Percentiles rank a stretch among this genome's conserved stretches.
Conservation (phyloP, 106 monocot species). For the Hemerocallis citrina region DNA sequence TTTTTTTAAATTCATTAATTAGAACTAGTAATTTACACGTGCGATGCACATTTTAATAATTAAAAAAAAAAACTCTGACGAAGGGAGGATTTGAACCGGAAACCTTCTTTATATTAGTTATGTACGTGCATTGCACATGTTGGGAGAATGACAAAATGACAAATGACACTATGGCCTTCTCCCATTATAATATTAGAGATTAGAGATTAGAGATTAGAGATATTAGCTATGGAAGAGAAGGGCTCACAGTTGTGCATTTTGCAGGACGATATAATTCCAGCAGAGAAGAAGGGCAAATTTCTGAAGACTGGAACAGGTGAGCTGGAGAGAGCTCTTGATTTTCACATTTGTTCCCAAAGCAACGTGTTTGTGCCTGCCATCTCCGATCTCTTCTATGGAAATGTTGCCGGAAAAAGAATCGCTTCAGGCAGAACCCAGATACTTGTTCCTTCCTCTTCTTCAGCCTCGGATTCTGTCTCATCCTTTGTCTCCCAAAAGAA, state of each 20-base stretch:
- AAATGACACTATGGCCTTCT: too few species aligned
- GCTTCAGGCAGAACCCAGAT: constrained; percentile 46
- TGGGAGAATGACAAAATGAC: too few species aligned
- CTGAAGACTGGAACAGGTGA: constrained; percentile 23
- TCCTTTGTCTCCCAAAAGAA: constrained; percentile 40
- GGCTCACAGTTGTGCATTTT: constrained; percentile 2
- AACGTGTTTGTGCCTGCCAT: constrained; percentile 67
- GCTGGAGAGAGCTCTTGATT: constrained; percentile 48
- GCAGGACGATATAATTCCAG: constrained; percentile 73
- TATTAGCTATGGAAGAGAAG: not conserved
- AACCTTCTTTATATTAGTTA: too few species aligned
- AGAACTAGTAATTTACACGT: too few species aligned
- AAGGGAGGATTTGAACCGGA: too few species aligned
- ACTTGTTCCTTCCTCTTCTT: constrained; percentile 41
- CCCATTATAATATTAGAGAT: too few species aligned
- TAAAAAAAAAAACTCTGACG: too few species aligned
- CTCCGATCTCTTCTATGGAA: constrained; percentile 47
- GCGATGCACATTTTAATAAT: too few species aligned
- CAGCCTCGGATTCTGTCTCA: constrained; percentile 32
- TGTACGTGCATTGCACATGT: too few species aligned
- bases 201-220: too few species aligned
- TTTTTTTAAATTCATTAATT: not conserved
- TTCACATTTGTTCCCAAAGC: constrained; percentile 57
- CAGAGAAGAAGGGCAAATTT: constrained; percentile 44
- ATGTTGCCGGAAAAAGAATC: constrained; percentile 60